phyloP scores from a whole-genome alignment of 176 grass and related monocot species.

The Avena atlantica region DNA sequence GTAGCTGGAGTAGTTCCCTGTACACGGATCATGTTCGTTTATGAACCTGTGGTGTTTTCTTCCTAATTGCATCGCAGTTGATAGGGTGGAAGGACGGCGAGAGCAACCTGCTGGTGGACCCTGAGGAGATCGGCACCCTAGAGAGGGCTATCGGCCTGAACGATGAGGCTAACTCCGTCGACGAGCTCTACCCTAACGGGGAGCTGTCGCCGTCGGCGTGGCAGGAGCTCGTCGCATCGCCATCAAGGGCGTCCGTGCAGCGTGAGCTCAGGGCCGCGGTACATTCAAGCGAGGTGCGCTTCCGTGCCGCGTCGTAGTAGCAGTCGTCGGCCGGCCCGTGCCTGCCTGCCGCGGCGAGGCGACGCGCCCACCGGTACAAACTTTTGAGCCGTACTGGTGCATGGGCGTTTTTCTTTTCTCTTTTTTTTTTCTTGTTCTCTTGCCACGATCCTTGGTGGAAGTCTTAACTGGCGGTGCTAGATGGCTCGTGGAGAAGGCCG shows the following conservation, averaged over 20 bases:
- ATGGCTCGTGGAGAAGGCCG: background rate
- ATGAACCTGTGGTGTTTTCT: background rate
- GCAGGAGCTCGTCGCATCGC: slow-evolving; percentile 53
- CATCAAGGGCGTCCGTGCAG: slow-evolving; percentile 49
- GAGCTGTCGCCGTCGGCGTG: slow-evolving; percentile 44
- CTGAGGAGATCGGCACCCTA: slow-evolving; percentile 62
- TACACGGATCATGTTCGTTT: background rate
- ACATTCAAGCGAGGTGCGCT: slow-evolving; percentile 51
- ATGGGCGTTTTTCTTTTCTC: background rate
- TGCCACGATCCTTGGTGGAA: background rate
- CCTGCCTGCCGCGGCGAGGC: background rate
- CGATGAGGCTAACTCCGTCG: slow-evolving; percentile 67
- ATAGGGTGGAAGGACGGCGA: slow-evolving; percentile 82
- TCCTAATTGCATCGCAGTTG: slow-evolving; percentile 57
- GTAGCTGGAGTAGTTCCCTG: background rate
- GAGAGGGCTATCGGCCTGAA: slow-evolving; percentile 62
- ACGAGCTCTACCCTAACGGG: slow-evolving; percentile 63
- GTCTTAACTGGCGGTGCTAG: background rate
- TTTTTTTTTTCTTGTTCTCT: background rate
- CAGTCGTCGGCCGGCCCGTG: background rate
- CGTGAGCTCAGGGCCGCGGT: slow-evolving; percentile 67
- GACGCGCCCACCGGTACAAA: background rate
- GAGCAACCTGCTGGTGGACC: slow-evolving; percentile 70
- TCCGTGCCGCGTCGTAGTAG: slow-evolving; percentile 32
- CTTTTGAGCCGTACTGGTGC: background rate